These are phyloP conservation scores for Pleurotus tuber-regium DNA, from an alignment of 768 basidiomycete species.

Conservation along the genomic window DNA sequence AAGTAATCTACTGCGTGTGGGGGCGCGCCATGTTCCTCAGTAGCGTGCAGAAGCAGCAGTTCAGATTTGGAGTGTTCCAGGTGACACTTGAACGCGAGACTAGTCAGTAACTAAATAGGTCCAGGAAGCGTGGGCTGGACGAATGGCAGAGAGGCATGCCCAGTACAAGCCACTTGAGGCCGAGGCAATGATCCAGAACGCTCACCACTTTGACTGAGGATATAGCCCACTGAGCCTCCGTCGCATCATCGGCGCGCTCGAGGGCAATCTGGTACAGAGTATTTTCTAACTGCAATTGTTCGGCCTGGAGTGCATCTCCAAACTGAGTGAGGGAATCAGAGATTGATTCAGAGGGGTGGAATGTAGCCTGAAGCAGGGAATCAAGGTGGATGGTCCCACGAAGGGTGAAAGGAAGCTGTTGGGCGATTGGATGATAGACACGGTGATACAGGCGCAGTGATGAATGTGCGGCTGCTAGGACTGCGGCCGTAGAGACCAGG, in stretches of 20 bases:
- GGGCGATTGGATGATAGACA: conserved; percentile 43
- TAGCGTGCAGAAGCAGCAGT: conserved; percentile 54
- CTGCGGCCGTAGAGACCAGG: conserved; percentile 18
- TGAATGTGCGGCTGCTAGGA: conserved; percentile 12
- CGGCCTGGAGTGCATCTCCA: conserved; percentile 33
- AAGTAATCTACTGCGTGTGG: conserved; percentile 77
- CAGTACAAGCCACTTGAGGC: conserved; percentile 1
- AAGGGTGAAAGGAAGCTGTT: conserved; percentile 35
- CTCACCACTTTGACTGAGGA: conserved; percentile 63
- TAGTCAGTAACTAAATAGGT: not conserved
- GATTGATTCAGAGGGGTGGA: conserved; percentile 41
- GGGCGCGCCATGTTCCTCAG: conserved; percentile 31
- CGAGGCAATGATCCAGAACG: conserved; percentile 16
- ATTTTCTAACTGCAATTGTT: conserved; percentile 27
- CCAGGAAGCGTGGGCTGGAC: not conserved
- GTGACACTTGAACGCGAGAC: conserved; percentile 53
- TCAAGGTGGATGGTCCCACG: conserved; percentile 41
- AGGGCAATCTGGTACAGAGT: conserved; percentile 76
- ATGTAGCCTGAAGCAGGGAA: conserved; percentile 24
- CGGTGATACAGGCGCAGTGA: conserved; percentile 46
- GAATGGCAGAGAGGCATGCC: conserved; percentile 3
- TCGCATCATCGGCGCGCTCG: conserved; percentile 37
- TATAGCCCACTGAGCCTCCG: conserved; percentile 50
- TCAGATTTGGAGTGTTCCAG: conserved; percentile 53
- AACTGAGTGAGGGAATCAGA: conserved; percentile 46